Conservation (phyloP, 2,329 filamentous ascomycete species). For the Ilyonectria destructans region DNA sequence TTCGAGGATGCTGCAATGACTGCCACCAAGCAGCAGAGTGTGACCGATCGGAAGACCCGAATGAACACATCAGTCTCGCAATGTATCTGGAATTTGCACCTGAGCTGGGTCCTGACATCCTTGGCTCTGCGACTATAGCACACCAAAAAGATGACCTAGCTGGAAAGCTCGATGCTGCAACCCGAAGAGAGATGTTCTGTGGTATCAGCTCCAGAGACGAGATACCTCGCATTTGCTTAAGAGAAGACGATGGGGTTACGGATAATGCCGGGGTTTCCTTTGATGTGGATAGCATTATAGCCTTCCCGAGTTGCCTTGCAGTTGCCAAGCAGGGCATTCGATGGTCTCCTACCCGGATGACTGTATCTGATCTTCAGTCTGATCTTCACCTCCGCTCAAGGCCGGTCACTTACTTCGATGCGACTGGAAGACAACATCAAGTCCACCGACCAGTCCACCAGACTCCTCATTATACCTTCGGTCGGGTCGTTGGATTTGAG, state of each 20-base stretch:
- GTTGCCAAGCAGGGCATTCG: conserved; percentile 8
- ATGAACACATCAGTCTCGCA: background rate
- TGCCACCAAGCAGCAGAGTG: background rate
- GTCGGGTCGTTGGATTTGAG: too few relatives aligned
- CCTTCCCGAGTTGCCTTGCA: conserved; percentile 2
- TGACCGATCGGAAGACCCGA: background rate
- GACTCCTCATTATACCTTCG: too few relatives aligned
- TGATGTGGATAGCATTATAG: conserved; percentile 14
- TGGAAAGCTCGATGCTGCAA: too few relatives aligned
- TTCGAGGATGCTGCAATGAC: background rate
- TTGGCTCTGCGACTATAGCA: background rate
- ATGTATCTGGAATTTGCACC: background rate
- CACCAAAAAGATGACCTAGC: too few relatives aligned
- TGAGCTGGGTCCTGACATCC: background rate
- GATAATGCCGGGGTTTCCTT: too few relatives aligned
- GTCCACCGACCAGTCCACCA: conserved; percentile 10
- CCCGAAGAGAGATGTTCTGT: too few relatives aligned
- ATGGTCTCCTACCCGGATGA: conserved; percentile 17
- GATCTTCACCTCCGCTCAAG: background rate
- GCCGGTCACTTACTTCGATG: background rate
- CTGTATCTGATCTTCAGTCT: conserved; percentile 22
- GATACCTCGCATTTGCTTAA: too few relatives aligned
- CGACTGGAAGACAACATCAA: conserved; percentile 1
- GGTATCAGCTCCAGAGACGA: too few relatives aligned
- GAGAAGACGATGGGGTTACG: too few relatives aligned